Conservation (phyloP, 495 filamentous ascomycete genomes). For the Lasiosphaeria miniovina region DNA sequence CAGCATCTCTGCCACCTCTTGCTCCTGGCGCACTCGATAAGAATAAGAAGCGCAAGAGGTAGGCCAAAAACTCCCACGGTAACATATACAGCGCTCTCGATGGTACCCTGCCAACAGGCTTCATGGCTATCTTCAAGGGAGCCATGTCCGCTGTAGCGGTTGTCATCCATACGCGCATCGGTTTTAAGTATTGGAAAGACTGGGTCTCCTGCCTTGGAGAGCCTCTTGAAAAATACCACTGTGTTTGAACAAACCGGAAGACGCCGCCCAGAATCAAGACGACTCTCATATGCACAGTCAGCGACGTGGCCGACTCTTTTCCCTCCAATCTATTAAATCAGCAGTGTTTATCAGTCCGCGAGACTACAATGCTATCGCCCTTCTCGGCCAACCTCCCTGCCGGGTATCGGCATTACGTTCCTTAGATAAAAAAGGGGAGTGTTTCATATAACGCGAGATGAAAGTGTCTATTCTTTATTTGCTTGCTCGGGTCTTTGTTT, state of each 20-base stretch:
- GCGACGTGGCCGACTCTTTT: no score
- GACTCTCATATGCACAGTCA: no score
- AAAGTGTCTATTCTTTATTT: background rate
- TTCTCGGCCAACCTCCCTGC: background rate
- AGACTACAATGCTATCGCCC: no score
- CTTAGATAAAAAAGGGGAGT: background rate
- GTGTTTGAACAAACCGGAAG: background rate
- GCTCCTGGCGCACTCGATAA: constrained; percentile 32
- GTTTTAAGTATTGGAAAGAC: background rate
- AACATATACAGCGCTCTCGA: no score
- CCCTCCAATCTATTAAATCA: no score
- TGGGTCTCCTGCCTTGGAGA: constrained; percentile 1
- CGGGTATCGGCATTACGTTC: background rate
- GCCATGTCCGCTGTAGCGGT: background rate
- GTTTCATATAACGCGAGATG: background rate
- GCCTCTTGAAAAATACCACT: background rate
- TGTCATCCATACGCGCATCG: background rate
- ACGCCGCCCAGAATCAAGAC: background rate
- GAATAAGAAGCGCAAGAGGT: constrained; percentile 51
- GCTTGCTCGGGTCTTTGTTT: background rate
- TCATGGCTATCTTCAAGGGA: no score
- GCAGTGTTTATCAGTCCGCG: no score
- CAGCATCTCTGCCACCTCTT: background rate
- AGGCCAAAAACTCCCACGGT: constrained; percentile 7
- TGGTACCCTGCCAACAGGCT: no score